Percentiles rank a stretch among this genome's conserved stretches.
phyloP scores from a whole-genome alignment of 495 filamentous ascomycete genomes.

The Hypomontagnella monticulosa region DNA sequence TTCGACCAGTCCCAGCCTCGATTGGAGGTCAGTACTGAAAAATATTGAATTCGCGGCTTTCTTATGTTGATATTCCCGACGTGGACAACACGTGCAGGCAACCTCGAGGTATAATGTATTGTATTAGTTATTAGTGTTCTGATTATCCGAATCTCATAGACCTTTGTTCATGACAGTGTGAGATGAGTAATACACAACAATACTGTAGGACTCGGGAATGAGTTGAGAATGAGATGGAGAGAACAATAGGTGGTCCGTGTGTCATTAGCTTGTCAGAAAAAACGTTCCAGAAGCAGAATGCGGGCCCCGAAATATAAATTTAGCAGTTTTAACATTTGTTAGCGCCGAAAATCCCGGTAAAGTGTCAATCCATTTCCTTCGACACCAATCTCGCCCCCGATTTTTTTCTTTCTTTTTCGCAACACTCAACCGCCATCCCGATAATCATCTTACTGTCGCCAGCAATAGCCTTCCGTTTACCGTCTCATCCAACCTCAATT shows the following conservation, averaged over 20 bases:
- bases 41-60: no score
- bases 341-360: conserved; percentile 29
- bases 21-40: no score
- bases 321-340: conserved; percentile 8
- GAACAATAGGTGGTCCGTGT: background rate
- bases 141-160: no score
- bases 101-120: no score
- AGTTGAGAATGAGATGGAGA: no score
- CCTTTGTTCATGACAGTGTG: background rate
- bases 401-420: conserved; percentile 25
- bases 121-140: no score
- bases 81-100: no score
- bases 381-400: conserved; percentile 32
- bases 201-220: no score
- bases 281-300: conserved; percentile 18
- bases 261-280: background rate
- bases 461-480: conserved; percentile 2
- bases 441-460: conserved; percentile 8
- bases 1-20: no score
- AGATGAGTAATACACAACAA: background rate
- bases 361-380: conserved; percentile 33
- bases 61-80: no score
- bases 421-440: conserved; percentile 30
- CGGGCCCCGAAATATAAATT: conserved; percentile 3
- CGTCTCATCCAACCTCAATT: conserved; percentile 3